These are phyloP conservation scores for Diaporthe aspalathi DNA, from an alignment of 2,329 filamentous ascomycete genomes.

Conservation along the genomic window DNA sequence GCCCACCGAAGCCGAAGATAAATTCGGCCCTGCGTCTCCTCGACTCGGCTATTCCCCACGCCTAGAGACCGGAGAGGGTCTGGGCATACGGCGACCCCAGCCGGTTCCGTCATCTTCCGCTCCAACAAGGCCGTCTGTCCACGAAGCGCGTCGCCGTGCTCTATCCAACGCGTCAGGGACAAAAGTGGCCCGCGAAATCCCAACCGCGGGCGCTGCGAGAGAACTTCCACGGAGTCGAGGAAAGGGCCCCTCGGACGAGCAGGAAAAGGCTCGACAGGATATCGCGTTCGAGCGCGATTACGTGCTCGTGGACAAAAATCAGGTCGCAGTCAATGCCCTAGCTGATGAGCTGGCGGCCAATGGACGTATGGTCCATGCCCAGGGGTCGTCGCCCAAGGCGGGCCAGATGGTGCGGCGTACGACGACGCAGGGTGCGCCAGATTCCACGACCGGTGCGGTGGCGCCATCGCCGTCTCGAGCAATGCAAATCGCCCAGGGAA, in stretches of 20 bases:
- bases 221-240: conserved; percentile 27
- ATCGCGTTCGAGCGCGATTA: conserved; percentile 94
- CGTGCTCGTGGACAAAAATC: conserved; percentile 92
- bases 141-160: conserved; percentile 53
- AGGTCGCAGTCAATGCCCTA: conserved; percentile 96
- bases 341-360: conserved; percentile 94
- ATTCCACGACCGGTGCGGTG: conserved; percentile 76
- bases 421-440: conserved; percentile 80
- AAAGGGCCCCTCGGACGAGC: conserved; percentile 56
- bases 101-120: conserved; percentile 61
- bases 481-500: conserved; percentile 78
- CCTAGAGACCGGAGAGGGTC: conserved; percentile 59
- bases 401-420: conserved; percentile 78
- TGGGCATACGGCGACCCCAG: conserved; percentile 63
- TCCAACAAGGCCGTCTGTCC: conserved; percentile 54
- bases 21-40: conserved; percentile 45
- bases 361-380: conserved; percentile 69
- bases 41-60: conserved; percentile 57
- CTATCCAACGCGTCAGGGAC: conserved; percentile 55
- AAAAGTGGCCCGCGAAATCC: conserved; percentile 49
- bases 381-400: conserved; percentile 62
- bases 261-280: conserved; percentile 83
- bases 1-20: conserved; percentile 51
- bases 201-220: conserved; percentile 43
- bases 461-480: conserved; percentile 75